Base-by-base conservation (phyloP, 176 grass and related monocot species). In the Aegilops umbellulata region DNA sequence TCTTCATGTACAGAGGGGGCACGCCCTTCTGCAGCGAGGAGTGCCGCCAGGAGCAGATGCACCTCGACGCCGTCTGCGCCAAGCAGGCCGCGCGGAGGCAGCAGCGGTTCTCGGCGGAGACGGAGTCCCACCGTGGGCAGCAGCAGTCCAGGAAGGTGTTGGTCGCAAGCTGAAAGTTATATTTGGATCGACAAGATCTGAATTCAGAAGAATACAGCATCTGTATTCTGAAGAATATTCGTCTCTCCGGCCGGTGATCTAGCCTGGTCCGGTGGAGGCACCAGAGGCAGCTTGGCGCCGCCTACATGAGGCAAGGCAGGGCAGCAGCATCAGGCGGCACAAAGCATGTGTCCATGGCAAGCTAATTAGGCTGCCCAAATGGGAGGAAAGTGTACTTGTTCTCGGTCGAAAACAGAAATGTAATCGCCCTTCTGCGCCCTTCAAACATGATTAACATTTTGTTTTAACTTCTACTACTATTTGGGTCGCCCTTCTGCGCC, bases 1-100 rank as follows among this genome's bases (percentile, higher is more conserved):
- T 95, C 79, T 95, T 95, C 88, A 92, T 94, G 92, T 94, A 94
- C 94, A 86, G 69, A 70, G 94, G 94, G 1, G 91, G 91, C 76
- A 93, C 89, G 1, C 94, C 91, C 15, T 93, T 84, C 89, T 96
- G 94, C 85, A 96, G 89, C 85, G 85, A 93, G 84, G 87, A 93
- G 8, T 96, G 94, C 65, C 84, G 92, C 8, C 8, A 87, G 65
- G 83, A 94, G 68, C 89, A 91, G 89, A 94, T 94, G 80, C 89
- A 89, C 36, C 80, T 89, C 76, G 89, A 94, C 71, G 71, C 62
- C 36, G 25, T 76, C 25, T 74, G 12, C 10, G 76, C 7, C 46
- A 67, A 77, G 87, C 76, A 60, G 3, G 27, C 78, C 1, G 11
- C 78, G 0, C 16, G 69, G 82, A 53, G 55, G 53, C 6, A 4